Base-by-base conservation (phyloP, 352 stramenopile genomes). In the Pythium insidiosum region DNA sequence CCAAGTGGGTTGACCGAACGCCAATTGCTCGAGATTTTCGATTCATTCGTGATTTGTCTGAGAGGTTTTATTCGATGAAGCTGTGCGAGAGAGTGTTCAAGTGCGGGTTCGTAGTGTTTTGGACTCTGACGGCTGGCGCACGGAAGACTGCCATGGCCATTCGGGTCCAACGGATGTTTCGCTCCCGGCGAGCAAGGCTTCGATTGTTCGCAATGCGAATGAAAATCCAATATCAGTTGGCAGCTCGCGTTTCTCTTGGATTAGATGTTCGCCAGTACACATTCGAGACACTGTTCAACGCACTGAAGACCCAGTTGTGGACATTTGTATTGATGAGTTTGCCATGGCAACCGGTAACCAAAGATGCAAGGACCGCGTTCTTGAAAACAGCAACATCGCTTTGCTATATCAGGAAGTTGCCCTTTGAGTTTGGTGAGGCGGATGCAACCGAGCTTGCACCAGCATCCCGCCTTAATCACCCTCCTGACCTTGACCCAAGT, bases 211-310 rank as follows among this genome's bases (percentile, higher is more conserved):
- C 54, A 1, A 29, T 73, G 42, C 51, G 56, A 12, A 65, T 66
- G 24, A 68, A 65, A 33, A 30, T 76, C 24, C 30, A 25, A 2
- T 76, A 73, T 33, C 56, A 68, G 23, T 36, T 76, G 4, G 56
- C 68, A 24, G 38, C 52, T 3, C 43, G 53, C 6, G 30, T 64
- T 2, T 13, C 9, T 11, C 40, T 34, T 10, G 53, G 49, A 9
- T 34, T 36, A 20, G 59, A 71, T 46, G 49, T 63, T 0, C n/a
- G 10, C 1, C 15, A 18, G 1, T 59, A 65, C 21, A 59, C 43
- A 0, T 6, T 41, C 2, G 33, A 49, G 3, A 25, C 46, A 6
- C 35, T 76, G 19, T 26, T 60, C 30, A 31, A 49, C 0, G 28
- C 43, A 1, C 13, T 72, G 11, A 34, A 29, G 21, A 48, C 38